Conservation (phyloP, 1,284 basidiomycete species). For the Lentinula novae-zelandiae region DNA sequence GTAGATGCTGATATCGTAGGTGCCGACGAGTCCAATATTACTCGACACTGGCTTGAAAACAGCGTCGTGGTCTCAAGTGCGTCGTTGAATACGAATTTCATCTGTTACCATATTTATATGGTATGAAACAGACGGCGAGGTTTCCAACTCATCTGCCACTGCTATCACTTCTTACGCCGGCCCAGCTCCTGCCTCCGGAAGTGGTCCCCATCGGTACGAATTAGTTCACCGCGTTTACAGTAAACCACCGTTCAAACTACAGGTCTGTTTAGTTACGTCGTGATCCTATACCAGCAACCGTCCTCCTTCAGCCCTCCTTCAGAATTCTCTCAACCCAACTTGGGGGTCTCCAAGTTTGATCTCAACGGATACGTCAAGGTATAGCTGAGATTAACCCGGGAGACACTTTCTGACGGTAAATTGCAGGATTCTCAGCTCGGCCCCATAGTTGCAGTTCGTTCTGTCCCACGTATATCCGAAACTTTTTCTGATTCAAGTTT, state of each 20-base stretch:
- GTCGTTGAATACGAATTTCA: slow-evolving; percentile 9
- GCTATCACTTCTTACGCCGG: slow-evolving; percentile 69
- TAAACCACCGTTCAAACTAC: not conserved
- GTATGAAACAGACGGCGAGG: slow-evolving; percentile 28
- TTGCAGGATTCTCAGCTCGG: slow-evolving; percentile 51
- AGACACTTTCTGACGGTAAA: not conserved
- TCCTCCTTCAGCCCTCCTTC: slow-evolving; percentile 57
- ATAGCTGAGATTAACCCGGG: slow-evolving; percentile 10
- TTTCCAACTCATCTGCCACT: slow-evolving; percentile 48
- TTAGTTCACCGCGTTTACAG: not conserved
- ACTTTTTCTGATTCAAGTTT: slow-evolving; percentile 25
- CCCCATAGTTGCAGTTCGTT: slow-evolving; percentile 51
- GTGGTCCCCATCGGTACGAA: slow-evolving; percentile 65
- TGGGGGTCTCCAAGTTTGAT: slow-evolving; percentile 48
- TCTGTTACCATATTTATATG: not conserved
- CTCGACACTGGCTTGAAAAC: slow-evolving; percentile 82
- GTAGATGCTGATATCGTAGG: slow-evolving; percentile 67
- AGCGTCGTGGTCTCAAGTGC: slow-evolving; percentile 47
- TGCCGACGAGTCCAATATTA: slow-evolving; percentile 47
- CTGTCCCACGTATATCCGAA: not conserved
- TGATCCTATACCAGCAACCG: slow-evolving; percentile 64
- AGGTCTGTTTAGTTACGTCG: slow-evolving; percentile 49
- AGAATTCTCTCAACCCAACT: slow-evolving; percentile 47
- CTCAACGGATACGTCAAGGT: slow-evolving; percentile 51
- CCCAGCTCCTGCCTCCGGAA: slow-evolving; percentile 64